Percentiles rank a stretch among this genome's conserved stretches.
These are phyloP conservation scores for Leccinellum luteum DNA, from an alignment of 768 basidiomycete genomes.

Conservation along the genomic window DNA sequence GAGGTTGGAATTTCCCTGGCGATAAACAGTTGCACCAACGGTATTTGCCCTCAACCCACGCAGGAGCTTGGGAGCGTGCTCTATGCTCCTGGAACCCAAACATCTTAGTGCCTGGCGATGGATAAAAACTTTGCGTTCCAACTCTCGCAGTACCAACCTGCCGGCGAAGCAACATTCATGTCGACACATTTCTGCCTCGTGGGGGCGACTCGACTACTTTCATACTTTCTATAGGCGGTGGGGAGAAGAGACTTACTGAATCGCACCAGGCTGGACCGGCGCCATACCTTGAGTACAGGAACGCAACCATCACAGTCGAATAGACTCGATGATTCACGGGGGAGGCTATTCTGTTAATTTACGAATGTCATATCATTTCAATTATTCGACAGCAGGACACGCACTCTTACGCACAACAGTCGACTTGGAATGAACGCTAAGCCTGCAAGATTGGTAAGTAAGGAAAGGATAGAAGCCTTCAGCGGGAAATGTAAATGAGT, in stretches of 20 bases:
- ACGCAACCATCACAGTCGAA: slow-evolving; percentile 17
- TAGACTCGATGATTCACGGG: not conserved
- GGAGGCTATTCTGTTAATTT: not conserved
- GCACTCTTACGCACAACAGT: not conserved
- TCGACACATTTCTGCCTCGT: slow-evolving; percentile 18
- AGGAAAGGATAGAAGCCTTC: not conserved
- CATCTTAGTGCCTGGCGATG: not conserved
- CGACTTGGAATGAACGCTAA: not conserved
- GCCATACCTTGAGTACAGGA: slow-evolving; percentile 21
- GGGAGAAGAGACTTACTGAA: not conserved
- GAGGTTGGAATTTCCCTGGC: slow-evolving; percentile 21
- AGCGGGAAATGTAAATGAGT: too few species aligned
- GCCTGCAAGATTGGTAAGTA: not conserved
- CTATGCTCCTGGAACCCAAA: slow-evolving; percentile 18
- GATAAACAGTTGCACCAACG: slow-evolving; percentile 16
- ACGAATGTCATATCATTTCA: not conserved
- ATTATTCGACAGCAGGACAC: too few species aligned
- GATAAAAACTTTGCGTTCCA: slow-evolving; percentile 18
- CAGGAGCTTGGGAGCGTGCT: slow-evolving; percentile 15
- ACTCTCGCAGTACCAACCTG: slow-evolving; percentile 9
- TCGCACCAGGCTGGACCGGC: slow-evolving; percentile 12
- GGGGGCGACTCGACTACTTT: slow-evolving; percentile 6
- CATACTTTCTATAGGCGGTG: not conserved
- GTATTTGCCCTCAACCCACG: slow-evolving; percentile 13
- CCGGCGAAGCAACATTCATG: slow-evolving; percentile 16